Evolutionary conservation across 352 stramenopile genomes (phyloP).

Genomic region (Globisporangium spiculum): DNA sequence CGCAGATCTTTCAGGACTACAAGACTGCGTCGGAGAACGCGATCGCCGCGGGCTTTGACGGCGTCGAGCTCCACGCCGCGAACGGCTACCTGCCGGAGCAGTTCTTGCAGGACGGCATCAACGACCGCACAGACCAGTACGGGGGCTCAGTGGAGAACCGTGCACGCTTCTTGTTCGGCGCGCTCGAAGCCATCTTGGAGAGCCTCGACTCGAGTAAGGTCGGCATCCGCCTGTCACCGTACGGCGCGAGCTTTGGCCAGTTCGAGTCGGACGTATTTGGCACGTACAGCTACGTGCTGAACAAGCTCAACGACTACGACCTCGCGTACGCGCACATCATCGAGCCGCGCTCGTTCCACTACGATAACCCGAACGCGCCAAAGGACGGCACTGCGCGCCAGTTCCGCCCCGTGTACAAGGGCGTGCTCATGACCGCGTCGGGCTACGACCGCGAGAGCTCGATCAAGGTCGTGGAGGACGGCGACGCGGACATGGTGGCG

Average conservation of each 20-base stretch:
- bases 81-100: conserved; percentile 90
- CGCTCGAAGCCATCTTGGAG: conserved; percentile 56
- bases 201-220: conserved; percentile 31
- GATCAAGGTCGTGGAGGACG: conserved; percentile 49
- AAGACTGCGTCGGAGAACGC: conserved; percentile 25
- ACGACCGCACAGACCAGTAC: conserved; percentile 86
- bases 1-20: conserved; percentile 69
- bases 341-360: conserved; percentile 50
- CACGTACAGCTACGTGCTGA: conserved; percentile 51
- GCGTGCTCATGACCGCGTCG: conserved; percentile 35
- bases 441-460: conserved; percentile 35
- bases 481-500: conserved; percentile 53
- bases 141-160: conserved; percentile 87
- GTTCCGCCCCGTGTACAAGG: conserved; percentile 41
- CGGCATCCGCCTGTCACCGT: conserved; percentile 47
- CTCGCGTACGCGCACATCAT: conserved; percentile 62
- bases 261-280: conserved; percentile 41
- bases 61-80: conserved; percentile 77
- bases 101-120: conserved; percentile 72
- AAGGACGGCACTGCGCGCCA: conserved; percentile 37
- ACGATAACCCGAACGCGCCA: conserved; percentile 27
- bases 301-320: conserved; percentile 54
- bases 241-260: conserved; percentile 48
- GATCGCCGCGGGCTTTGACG: conserved; percentile 75
- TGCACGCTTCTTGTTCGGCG: conserved; percentile 68